These are phyloP conservation scores for Lichenothelia convexa DNA, from an alignment of 495 filamentous ascomycete species.

Conservation along the genomic window DNA sequence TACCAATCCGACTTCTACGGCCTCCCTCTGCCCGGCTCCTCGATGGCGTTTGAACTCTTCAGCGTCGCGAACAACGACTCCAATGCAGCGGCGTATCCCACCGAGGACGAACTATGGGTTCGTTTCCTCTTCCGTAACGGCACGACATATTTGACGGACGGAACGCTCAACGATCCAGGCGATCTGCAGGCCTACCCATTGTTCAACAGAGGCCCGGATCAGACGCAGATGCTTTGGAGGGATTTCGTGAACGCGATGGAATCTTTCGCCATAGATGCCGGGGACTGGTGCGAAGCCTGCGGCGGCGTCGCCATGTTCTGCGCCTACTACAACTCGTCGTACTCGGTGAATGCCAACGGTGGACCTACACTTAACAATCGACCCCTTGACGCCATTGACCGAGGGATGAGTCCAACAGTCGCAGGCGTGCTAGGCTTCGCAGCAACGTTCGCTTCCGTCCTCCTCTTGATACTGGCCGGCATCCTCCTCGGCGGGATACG, in stretches of 20 bases:
- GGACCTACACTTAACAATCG: neutral
- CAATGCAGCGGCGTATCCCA: conserved; percentile 26
- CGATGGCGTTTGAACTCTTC: conserved; percentile 61
- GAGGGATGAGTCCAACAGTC: conserved; percentile 10
- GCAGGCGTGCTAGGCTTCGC: conserved; percentile 21
- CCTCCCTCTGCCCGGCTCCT: conserved; percentile 46
- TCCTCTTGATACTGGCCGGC: conserved; percentile 1
- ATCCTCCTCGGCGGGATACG: conserved; percentile 18
- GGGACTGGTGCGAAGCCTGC: conserved; percentile 53
- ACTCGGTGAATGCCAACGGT: neutral
- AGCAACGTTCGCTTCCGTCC: conserved; percentile 15
- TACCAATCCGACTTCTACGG: conserved; percentile 38
- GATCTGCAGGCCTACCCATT: conserved; percentile 40
- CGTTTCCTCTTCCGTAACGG: conserved; percentile 66
- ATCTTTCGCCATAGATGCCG: conserved; percentile 29
- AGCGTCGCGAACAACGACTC: conserved; percentile 21
- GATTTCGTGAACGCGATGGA: conserved; percentile 45
- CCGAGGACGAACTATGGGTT: conserved; percentile 41
- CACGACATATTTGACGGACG: no score
- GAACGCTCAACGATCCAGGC: conserved; percentile 20
- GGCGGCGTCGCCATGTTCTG: conserved; percentile 41
- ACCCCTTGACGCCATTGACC: neutral
- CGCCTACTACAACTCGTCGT: conserved; percentile 17
- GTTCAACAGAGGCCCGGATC: conserved; percentile 32
- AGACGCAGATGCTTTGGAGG: conserved; percentile 37